Evolutionary conservation across 1,284 basidiomycete species (phyloP), one percentile per base, ranked within the genome.

Genomic region (Acaromyces ingoldii): DNA sequence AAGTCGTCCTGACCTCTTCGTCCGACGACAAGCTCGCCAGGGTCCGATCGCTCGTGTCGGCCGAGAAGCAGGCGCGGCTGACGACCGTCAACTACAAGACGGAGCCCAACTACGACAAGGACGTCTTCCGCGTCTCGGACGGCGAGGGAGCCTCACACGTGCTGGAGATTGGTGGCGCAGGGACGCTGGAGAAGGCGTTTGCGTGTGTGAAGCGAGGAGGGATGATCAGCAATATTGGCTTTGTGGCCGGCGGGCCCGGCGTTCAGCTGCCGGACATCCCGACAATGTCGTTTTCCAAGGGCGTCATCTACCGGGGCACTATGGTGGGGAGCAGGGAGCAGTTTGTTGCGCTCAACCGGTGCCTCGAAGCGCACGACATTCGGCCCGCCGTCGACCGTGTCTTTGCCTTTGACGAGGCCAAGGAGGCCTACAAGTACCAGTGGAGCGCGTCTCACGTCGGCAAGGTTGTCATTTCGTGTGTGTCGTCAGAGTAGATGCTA

Each of bases 11-110:
- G 17, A 84, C 82, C 0, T 84, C 82, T 0, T 84, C 82, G 0
- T 82, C 82, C 0, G 81, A 84, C 57, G 79, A 81, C 33, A 85
- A 85, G 70, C 70, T 78, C n/a, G n/a, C n/a, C n/a, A n/a, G n/a
- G n/a, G n/a, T n/a, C n/a, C 37, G 51, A 13, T 15, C 28, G 6
- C 62, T 75, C 2, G 53, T 77, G 25, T 56, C 59, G n/a, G 60
- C 71, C 22, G 61, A 68, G 28, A 63, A 33, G 28, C 55, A 53
- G n/a, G 46, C 57, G 39, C 58, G 66, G 9, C 47, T 67, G 37
- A 51, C 53, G 37, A 60, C 57, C 31, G 56, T 65, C 58, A 85
- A 85, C 70, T 85, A 85, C 71, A 81, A 78, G 39, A 79, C 66
- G 42, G 78, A 73, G 6, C 80, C 81, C 0, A 72, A 83, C 34